These are phyloP conservation scores for Mortierella sp. DNA, from an alignment of 371 early-diverging fungal genomes.

Conservation along the genomic window DNA sequence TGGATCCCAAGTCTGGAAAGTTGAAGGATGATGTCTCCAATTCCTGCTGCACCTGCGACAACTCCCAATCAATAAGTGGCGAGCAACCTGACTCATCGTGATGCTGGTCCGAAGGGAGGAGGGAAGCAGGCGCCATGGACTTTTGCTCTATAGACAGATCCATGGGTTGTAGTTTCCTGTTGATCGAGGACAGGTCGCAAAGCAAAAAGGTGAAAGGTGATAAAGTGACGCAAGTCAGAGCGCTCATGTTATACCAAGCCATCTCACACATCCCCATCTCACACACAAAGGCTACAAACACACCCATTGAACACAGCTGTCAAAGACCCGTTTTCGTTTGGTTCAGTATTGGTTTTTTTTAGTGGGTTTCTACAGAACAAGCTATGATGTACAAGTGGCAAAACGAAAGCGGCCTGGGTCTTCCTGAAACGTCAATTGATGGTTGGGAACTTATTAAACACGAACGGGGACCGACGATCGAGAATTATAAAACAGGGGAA, in stretches of 20 bases:
- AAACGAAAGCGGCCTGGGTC: slow-evolving; percentile 2
- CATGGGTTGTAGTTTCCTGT: too few species aligned
- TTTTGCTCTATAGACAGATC: too few species aligned
- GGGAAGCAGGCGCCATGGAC: too few species aligned
- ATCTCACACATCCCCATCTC: too few species aligned
- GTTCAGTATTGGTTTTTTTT: slow-evolving; percentile 5
- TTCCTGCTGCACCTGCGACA: background rate
- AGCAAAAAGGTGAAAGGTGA: too few species aligned
- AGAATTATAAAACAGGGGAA: slow-evolving; percentile 25
- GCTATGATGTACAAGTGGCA: slow-evolving; percentile 23
- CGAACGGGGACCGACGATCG: slow-evolving; percentile 9
- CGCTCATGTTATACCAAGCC: too few species aligned
- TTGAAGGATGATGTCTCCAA: background rate
- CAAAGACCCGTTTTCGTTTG: background rate
- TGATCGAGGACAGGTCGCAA: too few species aligned
- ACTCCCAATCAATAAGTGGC: background rate
- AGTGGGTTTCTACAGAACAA: slow-evolving; percentile 24
- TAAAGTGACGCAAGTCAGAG: too few species aligned
- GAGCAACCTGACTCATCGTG: too few species aligned
- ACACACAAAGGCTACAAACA: too few species aligned
- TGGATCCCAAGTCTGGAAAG: background rate
- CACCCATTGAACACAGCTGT: background rate
- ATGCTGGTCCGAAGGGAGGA: too few species aligned
- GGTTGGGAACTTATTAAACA: slow-evolving; percentile 28
- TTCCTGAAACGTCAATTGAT: slow-evolving; percentile 17